A percentile compares a stretch with the other conserved stretches of the same genome.
Evolutionary conservation across 2,329 filamentous ascomycete species (phyloP).

Genomic region (Trichophyton mentagrophytes): DNA sequence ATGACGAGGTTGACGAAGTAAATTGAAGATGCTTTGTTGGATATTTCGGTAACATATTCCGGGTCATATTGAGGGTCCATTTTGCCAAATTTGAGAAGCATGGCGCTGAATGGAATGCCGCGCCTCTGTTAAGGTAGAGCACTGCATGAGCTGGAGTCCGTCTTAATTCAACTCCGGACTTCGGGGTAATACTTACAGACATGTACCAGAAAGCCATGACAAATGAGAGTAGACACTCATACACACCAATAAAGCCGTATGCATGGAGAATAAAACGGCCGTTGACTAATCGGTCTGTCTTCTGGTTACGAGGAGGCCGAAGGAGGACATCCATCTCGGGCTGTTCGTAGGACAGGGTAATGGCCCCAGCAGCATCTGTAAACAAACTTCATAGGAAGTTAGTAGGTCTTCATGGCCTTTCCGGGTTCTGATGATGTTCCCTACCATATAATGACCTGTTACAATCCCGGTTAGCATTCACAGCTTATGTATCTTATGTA

Average conservation of each 20-base stretch:
- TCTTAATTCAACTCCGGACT: conserved; percentile 19
- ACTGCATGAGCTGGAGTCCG: conserved; percentile 29
- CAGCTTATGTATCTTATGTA: background rate
- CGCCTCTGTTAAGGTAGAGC: conserved; percentile 23
- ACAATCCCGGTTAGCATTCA: background rate
- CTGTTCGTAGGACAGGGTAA: conserved; percentile 61
- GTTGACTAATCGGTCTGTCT: conserved; percentile 60
- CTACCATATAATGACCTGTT: conserved; percentile 47
- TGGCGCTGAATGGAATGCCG: conserved; percentile 50
- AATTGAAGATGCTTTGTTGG: conserved; percentile 56
- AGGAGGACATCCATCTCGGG: conserved; percentile 63
- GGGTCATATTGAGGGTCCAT: conserved; percentile 40
- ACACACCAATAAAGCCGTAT: conserved; percentile 57
- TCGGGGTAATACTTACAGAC: conserved; percentile 3
- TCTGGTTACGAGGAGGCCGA: conserved; percentile 54
- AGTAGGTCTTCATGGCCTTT: background rate
- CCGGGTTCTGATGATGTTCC: conserved; percentile 8
- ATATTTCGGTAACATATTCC: conserved; percentile 42
- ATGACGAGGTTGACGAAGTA: conserved; percentile 73
- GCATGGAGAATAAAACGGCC: conserved; percentile 59
- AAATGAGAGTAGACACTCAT: conserved; percentile 48
- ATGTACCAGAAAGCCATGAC: conserved; percentile 57
- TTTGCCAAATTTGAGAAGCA: conserved; percentile 57
- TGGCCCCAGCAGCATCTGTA: conserved; percentile 62
- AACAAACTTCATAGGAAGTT: conserved; percentile 40